Evolutionary conservation across 345 rosid species (phyloP), one percentile per base, ranked within the genome.

Genomic region (Linum usitatissimum): DNA sequence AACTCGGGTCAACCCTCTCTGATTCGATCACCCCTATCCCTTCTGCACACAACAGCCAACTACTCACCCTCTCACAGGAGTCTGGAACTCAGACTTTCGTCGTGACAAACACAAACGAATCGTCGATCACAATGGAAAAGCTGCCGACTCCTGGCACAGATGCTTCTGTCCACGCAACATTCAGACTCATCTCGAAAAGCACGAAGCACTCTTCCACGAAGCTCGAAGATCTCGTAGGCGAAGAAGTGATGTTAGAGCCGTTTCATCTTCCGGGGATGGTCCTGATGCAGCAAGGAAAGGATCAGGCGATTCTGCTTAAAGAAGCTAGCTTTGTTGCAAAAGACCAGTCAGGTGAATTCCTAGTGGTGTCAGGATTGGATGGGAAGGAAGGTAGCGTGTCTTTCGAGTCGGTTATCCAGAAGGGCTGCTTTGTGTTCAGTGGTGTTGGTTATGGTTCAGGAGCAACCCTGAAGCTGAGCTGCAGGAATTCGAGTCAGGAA

Each of bases 211-310:
- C 67, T 48, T 18, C 69, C n/a, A 64, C 72, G 38, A 45, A 3
- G 18, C 6, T 40, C 0, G n/a, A 42, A 14, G 84, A 75, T 51
- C 61, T 74, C 4, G 73, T 81, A 21, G 94, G 94, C 19, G 74
- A 84, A 73, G 57, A 57, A 8, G 80, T 90, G 54, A 74, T 70
- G 80, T 76, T 90, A 0, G 99, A 93, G 63, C 91, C 96, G 59
- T 87, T 87, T 49, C 81, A 81, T 73, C 77, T 78, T 66, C 94
- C 99, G 3, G 96, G 97, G 51, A 86, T 79, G 93, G 54, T 80
- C 57, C 51, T 93, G 30, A 80, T 61, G 64, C 72, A 63, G 14
- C 71, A 77, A 67, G 86, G 78, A 59, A 57, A 63, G 36, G 84
- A 68, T 5, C 15, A 40, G 42, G 40, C 57, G 63, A 75, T 89